phyloP scores from a whole-genome alignment of 805 yeast genomes.

The Candida ipomoeae region DNA sequence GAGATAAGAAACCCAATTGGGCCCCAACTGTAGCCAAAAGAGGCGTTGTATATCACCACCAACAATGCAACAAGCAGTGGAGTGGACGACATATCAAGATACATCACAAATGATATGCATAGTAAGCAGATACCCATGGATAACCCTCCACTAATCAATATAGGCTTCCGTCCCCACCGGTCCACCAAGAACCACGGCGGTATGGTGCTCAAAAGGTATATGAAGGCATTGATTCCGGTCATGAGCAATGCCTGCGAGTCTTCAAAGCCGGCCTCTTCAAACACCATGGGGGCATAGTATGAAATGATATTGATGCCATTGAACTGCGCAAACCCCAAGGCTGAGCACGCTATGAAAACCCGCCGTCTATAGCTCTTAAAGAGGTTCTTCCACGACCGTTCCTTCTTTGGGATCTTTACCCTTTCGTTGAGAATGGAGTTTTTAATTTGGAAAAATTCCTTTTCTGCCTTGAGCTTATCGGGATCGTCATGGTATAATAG shows the following conservation, averaged over 20 bases:
- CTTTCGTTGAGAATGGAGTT: slow-evolving; percentile 40
- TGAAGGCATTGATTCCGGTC: slow-evolving; percentile 42
- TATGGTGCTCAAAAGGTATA: slow-evolving; percentile 37
- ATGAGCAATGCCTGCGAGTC: slow-evolving; percentile 39
- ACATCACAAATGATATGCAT: slow-evolving; percentile 33
- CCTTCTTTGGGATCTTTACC: slow-evolving; percentile 32
- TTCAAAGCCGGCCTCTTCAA: slow-evolving; percentile 43
- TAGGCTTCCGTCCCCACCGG: slow-evolving; percentile 44
- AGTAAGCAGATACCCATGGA: slow-evolving; percentile 36
- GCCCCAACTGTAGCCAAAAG: slow-evolving; percentile 46
- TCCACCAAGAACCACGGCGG: slow-evolving; percentile 46
- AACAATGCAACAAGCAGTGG: slow-evolving; percentile 38
- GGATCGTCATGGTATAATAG: slow-evolving; percentile 31
- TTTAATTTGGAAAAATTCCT: slow-evolving; percentile 47
- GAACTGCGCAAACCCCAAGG: slow-evolving; percentile 43
- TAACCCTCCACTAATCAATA: slow-evolving; percentile 38
- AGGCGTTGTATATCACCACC: slow-evolving; percentile 40
- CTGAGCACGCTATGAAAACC: slow-evolving; percentile 38
- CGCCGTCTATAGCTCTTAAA: slow-evolving; percentile 36
- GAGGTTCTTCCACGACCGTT: slow-evolving; percentile 41
- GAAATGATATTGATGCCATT: slow-evolving; percentile 57
- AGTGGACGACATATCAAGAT: slow-evolving; percentile 28
- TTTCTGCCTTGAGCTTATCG: slow-evolving; percentile 30
- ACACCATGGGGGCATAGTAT: slow-evolving; percentile 56
- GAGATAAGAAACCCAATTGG: slow-evolving; percentile 43